A percentile compares a stretch with the other conserved stretches of the same genome.
Conservation (phyloP, 768 basidiomycete genomes). For the Tricholoma sp. region DNA sequence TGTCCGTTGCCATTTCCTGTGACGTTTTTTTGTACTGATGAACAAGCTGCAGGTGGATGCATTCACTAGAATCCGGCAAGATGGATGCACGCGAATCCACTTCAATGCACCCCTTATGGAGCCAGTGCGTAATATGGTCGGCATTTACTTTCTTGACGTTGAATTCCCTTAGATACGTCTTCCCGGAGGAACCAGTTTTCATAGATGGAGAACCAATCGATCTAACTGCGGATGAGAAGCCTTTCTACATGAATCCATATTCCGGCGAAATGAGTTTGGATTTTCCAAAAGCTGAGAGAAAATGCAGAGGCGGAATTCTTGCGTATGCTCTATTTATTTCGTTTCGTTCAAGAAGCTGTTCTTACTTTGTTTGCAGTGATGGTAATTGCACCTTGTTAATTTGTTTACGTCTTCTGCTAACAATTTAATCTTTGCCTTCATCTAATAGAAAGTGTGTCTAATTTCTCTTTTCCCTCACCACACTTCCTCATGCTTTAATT, state of each 20-base stretch:
- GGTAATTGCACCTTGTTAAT: conserved; percentile 7
- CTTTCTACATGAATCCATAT: conserved; percentile 88
- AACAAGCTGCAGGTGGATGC: conserved; percentile 70
- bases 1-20: conserved; percentile 27
- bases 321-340: conserved; percentile 51
- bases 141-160: conserved; percentile 6
- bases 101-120: conserved; percentile 93
- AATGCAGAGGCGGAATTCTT: conserved; percentile 81
- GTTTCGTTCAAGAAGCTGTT: conserved; percentile 14
- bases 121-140: conserved; percentile 52
- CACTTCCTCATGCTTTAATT: conserved; percentile 1
- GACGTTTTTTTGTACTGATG: background rate
- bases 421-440: background rate
- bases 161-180: conserved; percentile 53
- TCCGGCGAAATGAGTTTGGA: conserved; percentile 84
- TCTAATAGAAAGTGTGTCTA: conserved; percentile 18
- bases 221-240: conserved; percentile 70
- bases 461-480: background rate
- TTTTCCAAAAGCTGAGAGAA: conserved; percentile 77
- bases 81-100: conserved; percentile 60
- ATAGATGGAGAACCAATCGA: conserved; percentile 57
- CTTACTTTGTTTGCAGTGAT: conserved; percentile 5
- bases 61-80: conserved; percentile 74
- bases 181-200: conserved; percentile 52
- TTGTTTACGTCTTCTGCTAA: conserved; percentile 1